Base-by-base conservation (phyloP, 306 rosid species). In the Canavalia ensiformis region DNA sequence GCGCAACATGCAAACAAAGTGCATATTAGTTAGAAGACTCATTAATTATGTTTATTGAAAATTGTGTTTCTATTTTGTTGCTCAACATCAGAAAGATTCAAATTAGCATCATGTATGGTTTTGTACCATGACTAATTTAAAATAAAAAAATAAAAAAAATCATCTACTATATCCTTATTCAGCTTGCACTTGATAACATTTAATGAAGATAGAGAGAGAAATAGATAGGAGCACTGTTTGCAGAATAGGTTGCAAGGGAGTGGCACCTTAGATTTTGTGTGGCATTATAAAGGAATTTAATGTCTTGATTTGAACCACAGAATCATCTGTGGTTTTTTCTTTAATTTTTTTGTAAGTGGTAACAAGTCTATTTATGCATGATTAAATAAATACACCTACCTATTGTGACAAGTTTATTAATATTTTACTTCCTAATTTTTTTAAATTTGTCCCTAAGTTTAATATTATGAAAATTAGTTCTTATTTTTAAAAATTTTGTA, bases 241-340 rank as follows among this genome's bases (percentile, higher is more conserved):
- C 35, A 4, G 47, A 6, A 62, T 37, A 59, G 6, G 28, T 34
- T 62, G 28, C 30, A 12, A 34, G 28, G 28, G 3, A 62, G n/a
- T 62, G 68, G 68, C 4, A 62, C 29, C 68, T 33, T 62, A 62
- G 45, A 62, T 62, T 45, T 28, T 68, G 55, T 44, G 5, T 4
- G 55, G 39, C 35, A 44, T 44, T 44, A 7, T 2, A 62, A 11
- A 12, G 28, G 28, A 60, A 12, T 47, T 66, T 2, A 54, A 11
- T 74, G 69, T 55, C 45, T 54, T 41, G 28, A 81, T 73, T 64
- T 54, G 80, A 72, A 81, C 80, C 80, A 64, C 80, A 9, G 7
- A 54, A 6, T 51, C 37, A 6, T 49, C 35, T 62, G 47, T 52
- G 10, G 29, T 49, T 49, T 58, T 18, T 74, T 74, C 7, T 45